Conservation (phyloP, 2,329 filamentous ascomycete species). For the Aspergillus niger region DNA sequence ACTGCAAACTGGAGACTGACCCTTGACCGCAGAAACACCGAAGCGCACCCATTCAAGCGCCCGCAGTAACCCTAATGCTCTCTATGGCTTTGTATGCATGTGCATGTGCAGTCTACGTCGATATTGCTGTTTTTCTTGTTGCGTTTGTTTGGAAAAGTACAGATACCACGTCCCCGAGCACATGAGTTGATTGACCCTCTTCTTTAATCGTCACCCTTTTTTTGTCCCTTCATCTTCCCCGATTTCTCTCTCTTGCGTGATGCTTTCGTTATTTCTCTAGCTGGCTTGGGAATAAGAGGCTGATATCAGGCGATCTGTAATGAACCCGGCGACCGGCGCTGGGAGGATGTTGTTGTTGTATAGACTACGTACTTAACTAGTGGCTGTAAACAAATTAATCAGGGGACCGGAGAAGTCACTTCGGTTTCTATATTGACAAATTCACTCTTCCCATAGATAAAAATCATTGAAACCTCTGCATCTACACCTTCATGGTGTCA, state of each 20-base stretch:
- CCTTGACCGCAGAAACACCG: slow-evolving; percentile 37
- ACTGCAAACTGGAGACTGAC: not conserved
- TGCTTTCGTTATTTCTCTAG: slow-evolving; percentile 9
- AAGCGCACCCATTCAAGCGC: slow-evolving; percentile 44
- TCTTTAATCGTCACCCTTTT: not conserved
- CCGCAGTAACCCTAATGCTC: slow-evolving; percentile 25
- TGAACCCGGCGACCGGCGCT: not conserved
- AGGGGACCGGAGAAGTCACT: not conserved
- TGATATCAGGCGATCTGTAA: slow-evolving; percentile 7
- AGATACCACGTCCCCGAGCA: slow-evolving; percentile 7
- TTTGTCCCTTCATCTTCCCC: not conserved
- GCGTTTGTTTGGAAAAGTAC: slow-evolving; percentile 9
- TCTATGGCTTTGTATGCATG: slow-evolving; percentile 11
- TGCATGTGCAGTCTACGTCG: slow-evolving; percentile 8
- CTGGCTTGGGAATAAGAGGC: slow-evolving; percentile 11
- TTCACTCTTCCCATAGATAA: not conserved
- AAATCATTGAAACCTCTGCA: too few relatives aligned
- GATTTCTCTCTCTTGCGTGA: not conserved
- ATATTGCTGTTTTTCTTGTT: slow-evolving; percentile 6
- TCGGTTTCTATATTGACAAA: not conserved
- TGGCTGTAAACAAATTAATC: slow-evolving; percentile 1
- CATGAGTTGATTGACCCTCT: slow-evolving; percentile 9
- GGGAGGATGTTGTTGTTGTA: slow-evolving; percentile 1
- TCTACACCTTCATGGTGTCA: too few relatives aligned
- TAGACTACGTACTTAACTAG: not conserved